Percentiles rank a stretch among this genome's conserved stretches.
These are phyloP conservation scores for Debaryomycetaceae sp. DNA, from an alignment of 1,139 yeast genomes.

Conservation along the genomic window DNA sequence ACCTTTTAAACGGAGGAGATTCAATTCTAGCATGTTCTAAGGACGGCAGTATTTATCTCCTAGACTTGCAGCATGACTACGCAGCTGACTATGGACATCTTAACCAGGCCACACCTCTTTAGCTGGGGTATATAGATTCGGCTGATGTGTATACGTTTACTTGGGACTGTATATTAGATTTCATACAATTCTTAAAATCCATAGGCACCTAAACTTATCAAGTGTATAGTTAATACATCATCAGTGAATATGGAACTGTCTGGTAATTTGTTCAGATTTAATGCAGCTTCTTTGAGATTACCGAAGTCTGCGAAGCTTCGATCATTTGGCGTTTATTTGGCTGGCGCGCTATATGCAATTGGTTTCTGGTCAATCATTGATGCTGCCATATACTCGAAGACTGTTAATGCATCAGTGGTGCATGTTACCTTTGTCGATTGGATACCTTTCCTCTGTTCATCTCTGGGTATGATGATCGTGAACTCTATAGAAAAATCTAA, in stretches of 20 bases:
- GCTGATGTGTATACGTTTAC: not conserved
- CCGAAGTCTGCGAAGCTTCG: conserved; percentile 72
- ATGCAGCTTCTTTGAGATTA: conserved; percentile 43
- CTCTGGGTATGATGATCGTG: conserved; percentile 87
- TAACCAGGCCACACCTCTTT: not conserved
- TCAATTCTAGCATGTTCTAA: conserved; percentile 36
- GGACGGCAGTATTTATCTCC: conserved; percentile 23
- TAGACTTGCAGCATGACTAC: conserved; percentile 18
- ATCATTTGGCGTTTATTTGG: conserved; percentile 67
- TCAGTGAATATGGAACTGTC: conserved; percentile 29
- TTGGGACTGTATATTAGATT: not conserved
- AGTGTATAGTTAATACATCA: not conserved
- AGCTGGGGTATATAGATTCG: not conserved
- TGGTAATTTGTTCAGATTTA: conserved; percentile 48
- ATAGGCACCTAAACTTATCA: not conserved
- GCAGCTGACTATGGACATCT: not conserved
- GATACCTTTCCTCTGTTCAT: conserved; percentile 88
- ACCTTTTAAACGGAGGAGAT: conserved; percentile 31
- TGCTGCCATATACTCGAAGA: conserved; percentile 80
- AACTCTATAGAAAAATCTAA: conserved; percentile 87
- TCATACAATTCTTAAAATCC: not conserved
- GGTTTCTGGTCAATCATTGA: conserved; percentile 92
- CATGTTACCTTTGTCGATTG: conserved; percentile 92
- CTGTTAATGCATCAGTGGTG: conserved; percentile 78
- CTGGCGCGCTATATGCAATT: conserved; percentile 77